Evolutionary conservation across 768 basidiomycete species (phyloP).

Genomic region (Coprinopsis sp.): DNA sequence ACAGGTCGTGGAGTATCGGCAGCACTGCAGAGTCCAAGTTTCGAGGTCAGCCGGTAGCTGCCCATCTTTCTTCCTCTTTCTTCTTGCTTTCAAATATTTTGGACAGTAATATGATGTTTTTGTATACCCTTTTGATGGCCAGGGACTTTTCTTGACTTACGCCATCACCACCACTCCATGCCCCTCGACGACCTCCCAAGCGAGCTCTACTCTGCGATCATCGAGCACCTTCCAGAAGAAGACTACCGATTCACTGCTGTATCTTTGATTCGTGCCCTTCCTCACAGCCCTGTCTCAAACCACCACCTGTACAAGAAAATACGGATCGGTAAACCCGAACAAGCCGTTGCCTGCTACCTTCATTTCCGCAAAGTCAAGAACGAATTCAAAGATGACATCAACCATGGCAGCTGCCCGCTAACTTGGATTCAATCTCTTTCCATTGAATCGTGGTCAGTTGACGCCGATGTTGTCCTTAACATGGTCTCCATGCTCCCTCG

Average conservation of each 20-base stretch:
- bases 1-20: slow-evolving; percentile 26
- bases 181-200: slow-evolving; percentile 43
- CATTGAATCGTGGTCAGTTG: slow-evolving; percentile 62
- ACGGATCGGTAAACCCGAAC: slow-evolving; percentile 42
- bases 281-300: slow-evolving; percentile 51
- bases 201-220: slow-evolving; percentile 61
- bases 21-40: slow-evolving; percentile 28
- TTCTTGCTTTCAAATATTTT: not conserved
- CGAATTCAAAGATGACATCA: not conserved
- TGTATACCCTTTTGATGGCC: not conserved
- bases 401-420: slow-evolving; percentile 14
- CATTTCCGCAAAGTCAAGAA: slow-evolving; percentile 39
- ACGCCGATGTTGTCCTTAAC: slow-evolving; percentile 72
- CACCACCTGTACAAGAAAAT: slow-evolving; percentile 58
- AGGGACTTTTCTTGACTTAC: not conserved
- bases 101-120: not conserved
- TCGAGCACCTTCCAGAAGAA: slow-evolving; percentile 43
- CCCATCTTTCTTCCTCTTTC: not conserved
- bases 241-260: slow-evolving; percentile 50
- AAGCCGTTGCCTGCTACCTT: slow-evolving; percentile 52
- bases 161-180: not conserved
- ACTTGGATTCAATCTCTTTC: slow-evolving; percentile 45
- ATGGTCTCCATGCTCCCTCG: slow-evolving; percentile 59
- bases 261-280: slow-evolving; percentile 59
- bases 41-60: slow-evolving; percentile 35